phyloP scores from a whole-genome alignment of 345 rosid species.

The Salix viminalis region DNA sequence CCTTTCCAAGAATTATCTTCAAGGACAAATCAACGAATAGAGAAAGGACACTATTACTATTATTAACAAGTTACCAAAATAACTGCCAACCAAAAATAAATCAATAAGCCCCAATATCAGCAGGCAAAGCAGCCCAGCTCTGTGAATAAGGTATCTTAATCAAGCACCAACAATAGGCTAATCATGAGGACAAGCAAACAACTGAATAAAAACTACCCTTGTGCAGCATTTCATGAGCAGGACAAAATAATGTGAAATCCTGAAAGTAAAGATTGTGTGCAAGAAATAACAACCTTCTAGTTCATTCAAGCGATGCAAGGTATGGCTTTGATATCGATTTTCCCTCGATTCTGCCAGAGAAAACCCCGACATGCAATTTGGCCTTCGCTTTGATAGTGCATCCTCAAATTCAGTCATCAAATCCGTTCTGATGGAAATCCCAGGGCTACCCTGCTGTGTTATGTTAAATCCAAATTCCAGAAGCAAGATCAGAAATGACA shows the following conservation, averaged over 20 bases:
- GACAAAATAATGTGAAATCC: background rate
- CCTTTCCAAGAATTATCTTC: background rate
- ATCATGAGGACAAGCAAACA: background rate
- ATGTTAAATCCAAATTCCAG: constrained; percentile 13
- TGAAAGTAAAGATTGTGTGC: constrained; percentile 1
- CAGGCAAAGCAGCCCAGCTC: background rate
- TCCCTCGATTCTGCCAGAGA: constrained; percentile 48
- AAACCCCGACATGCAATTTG: constrained; percentile 51
- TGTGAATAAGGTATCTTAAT: background rate
- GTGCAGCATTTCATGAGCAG: background rate
- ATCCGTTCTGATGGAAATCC: constrained; percentile 42
- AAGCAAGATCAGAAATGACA: background rate
- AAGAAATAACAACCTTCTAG: constrained; percentile 65
- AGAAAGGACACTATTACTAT: background rate
- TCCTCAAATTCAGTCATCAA: constrained; percentile 76
- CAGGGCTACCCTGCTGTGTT: constrained; percentile 38
- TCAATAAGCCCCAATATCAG: background rate
- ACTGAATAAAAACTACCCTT: background rate
- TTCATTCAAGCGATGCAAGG: constrained; percentile 66
- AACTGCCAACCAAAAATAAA: background rate
- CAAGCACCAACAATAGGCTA: background rate
- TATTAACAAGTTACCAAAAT: background rate
- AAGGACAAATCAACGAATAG: background rate
- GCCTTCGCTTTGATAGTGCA: constrained; percentile 65
- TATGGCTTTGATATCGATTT: constrained; percentile 50